phyloP scores from a whole-genome alignment of 805 yeast species.

The Metschnikowia cerradonensis region DNA sequence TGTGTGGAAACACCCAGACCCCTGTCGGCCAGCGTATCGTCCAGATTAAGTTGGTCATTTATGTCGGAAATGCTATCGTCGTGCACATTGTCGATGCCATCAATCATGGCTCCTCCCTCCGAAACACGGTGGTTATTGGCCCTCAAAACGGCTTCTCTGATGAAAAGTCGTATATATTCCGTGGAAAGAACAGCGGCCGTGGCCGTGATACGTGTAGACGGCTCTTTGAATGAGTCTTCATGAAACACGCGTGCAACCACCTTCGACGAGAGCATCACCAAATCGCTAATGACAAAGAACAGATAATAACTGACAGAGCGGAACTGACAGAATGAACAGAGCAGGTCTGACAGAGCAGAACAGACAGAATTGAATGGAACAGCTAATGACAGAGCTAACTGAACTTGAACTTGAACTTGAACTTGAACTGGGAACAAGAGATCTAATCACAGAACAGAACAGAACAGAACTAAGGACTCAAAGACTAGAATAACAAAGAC shows the following conservation, averaged over 20 bases:
- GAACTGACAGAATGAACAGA: no score
- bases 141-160: constrained; percentile 55
- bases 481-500: no score
- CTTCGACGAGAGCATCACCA: constrained; percentile 14
- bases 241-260: constrained; percentile 52
- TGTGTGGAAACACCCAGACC: constrained; percentile 17
- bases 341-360: no score
- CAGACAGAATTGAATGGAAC: no score
- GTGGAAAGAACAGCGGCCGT: constrained; percentile 47
- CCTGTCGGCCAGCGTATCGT: constrained; percentile 11
- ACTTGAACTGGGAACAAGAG: no score
- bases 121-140: constrained; percentile 49
- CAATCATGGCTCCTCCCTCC: constrained; percentile 28
- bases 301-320: no score
- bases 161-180: constrained; percentile 53
- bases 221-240: constrained; percentile 45
- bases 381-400: no score
- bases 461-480: no score
- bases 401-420: no score
- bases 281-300: no score
- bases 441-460: no score
- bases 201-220: constrained; percentile 44
- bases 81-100: constrained; percentile 31
- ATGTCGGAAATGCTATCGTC: constrained; percentile 7
- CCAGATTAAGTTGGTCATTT: constrained; percentile 9